Base-by-base conservation (phyloP, 352 stramenopile genomes). In the Globisporangium spinosum region DNA sequence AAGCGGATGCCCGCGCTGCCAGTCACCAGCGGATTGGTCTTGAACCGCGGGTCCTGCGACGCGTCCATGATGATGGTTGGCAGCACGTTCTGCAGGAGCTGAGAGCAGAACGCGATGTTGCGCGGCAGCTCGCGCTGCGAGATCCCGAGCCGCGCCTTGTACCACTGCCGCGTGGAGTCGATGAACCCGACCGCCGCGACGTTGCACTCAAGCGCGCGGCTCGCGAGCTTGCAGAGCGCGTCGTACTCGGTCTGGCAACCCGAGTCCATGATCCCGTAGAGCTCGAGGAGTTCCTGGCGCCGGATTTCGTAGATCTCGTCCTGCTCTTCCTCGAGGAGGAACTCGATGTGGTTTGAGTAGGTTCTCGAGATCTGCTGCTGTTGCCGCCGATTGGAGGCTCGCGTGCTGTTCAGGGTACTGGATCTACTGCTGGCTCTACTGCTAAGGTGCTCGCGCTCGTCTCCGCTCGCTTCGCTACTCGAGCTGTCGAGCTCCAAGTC, bases 1-100 rank as follows among this genome's bases (percentile, higher is more conserved):
- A 98, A 98, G 5, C 94, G 86, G 64, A 98, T 97, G 72, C 89
- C 76, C 2, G 91, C 89, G 22, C 80, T 81, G 38, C 93, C 91
- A 0, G 79, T 95, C 12, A 98, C 93, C 9, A 98, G 76, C 40
- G 87, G 80, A 69, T 97, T 98, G 9, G 85, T 59, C 15, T 67
- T 69, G 71, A 98, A 98, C 3, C 94, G 84, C 23, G 70, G 53
- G 72, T 98, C 94, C 59, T 89, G 75, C 0, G 76, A 74, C 5
- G 84, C 82, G 69, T 98, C 90, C 58, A 89, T 82, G 22, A 98
- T 76, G 55, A 94, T 77, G 0, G 87, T 94, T 17, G 86, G 77
- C 2, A 78, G 68, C 4, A 69, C 64, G 6, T 69, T 80, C 29
- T 82, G 70, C 9, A 91, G 56, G 12, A 90, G 38, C 7, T 86